Base-by-base conservation (phyloP, 2,329 filamentous ascomycete genomes). In the Verticillium longisporum region DNA sequence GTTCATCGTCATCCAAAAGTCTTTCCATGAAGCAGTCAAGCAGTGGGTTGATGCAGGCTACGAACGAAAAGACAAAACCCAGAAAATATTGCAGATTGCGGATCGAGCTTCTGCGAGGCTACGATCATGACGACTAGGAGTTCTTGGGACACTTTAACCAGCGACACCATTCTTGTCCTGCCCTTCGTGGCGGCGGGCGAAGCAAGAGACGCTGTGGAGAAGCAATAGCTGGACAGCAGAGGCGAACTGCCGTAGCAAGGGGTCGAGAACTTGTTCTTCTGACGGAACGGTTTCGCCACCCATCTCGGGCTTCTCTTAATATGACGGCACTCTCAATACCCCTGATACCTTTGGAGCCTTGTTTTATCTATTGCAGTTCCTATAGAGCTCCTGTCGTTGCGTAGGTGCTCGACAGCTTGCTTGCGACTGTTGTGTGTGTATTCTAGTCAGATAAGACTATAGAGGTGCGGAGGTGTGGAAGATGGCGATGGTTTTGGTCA, bases 11-110 rank as follows among this genome's bases (percentile, higher is more conserved):
- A 62, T 61, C 68, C 68, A 68, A 72, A 62, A 71, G 73, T 67
- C 72, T 70, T 69, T 72, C 71, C 71, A 69, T 31, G 72, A 73
- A 73, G 64, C 68, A 70, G 73, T 73, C 70, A 66, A 68, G 70
- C 72, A 69, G 65, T 61, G 59, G 67, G 70, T 67, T 67, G 62
- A 66, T 68, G 71, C 72, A 69, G 71, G 70, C 70, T 71, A 71
- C 68, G 67, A 62, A 62, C 36, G 59, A 56, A 61, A 63, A 61
- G 61, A 65, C 59, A 57, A 59, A 38, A 60, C 59, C 60, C 61
- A 57, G 62, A 61, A 59, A 61, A 31, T 55, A 41, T 61, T 55
- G 31, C 60, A 61, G 61, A 62, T 61, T 37, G 58, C 45, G 18
- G 45, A 53, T 53, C 45, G 26, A 58, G 62, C 63, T 64, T 64